A percentile compares a stretch with the other conserved stretches of the same genome.
phyloP scores from a whole-genome alignment of 129 eudicot species.

The Centrapalus pauciflorus region DNA sequence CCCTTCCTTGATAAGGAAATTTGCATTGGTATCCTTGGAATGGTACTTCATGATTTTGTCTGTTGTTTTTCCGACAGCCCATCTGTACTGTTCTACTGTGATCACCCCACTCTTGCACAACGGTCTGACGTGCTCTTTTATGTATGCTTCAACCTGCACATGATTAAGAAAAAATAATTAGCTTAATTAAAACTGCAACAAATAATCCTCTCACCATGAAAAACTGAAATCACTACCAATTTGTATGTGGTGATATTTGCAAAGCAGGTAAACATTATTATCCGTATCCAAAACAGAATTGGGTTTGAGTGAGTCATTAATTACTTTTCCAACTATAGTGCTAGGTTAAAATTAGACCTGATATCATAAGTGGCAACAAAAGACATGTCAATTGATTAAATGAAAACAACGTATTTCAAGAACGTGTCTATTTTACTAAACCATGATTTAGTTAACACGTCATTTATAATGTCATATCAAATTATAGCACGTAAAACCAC shows the following conservation, averaged over 20 bases:
- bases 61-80: conserved; percentile 88
- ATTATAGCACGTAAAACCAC: no score
- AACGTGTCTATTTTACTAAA: no score
- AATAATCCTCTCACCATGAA: conserved; percentile 1
- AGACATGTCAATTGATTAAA: no score
- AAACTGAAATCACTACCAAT: background rate
- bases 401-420: no score
- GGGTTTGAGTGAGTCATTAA: no score
- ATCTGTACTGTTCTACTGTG: conserved; percentile 81
- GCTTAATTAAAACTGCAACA: conserved; percentile 6
- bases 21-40: conserved; percentile 75
- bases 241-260: background rate
- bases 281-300: no score
- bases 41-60: conserved; percentile 92
- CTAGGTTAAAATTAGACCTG: no score
- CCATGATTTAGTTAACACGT: no score
- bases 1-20: conserved; percentile 94
- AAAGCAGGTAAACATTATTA: no score
- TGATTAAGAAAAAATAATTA: background rate
- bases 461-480: no score
- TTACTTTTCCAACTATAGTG: no score
- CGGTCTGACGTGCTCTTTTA: conserved; percentile 93
- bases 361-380: no score
- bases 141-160: conserved; percentile 87
- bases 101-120: conserved; percentile 99